Evolutionary conservation across 2,329 filamentous ascomycete genomes (phyloP), one percentile per base, ranked within the genome.

Genomic region (Microdochium paspali): DNA sequence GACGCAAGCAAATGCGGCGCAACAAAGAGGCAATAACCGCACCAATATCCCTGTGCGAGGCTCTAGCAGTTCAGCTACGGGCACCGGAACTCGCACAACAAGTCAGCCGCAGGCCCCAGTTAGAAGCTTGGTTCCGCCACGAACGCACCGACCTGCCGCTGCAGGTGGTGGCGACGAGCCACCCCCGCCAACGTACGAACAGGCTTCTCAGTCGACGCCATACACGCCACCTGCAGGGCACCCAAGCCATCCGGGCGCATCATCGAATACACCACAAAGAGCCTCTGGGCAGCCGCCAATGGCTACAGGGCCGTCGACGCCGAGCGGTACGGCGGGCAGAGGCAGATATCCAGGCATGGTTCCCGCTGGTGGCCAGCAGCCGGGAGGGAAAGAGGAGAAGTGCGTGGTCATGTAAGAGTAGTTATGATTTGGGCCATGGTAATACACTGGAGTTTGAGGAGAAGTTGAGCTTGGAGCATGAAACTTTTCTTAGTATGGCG

Each of bases 161-260:
- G 65, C 66, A 7, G 65, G 58, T 4, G 59, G 62, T 2, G 75
- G 77, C 3, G 75, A 78, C n/a, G n/a, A n/a, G n/a, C n/a, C n/a
- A 25, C 74, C 75, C 5, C 77, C 77, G 39, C 77, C 77, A 1
- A 73, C 74, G 10, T 80, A 80, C 54, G 77, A 80, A 59, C 74
- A 80, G 58, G 75, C 77, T 3, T 69, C 75, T 18, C 71, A 72
- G 47, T 67, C 72, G 46, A 62, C 66, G 9, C 69, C 73, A 3
- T 80, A 79, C 51, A 63, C 71, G 10, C 77, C 77, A 21, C 74
- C 75, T 0, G 57, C 66, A 3, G 76, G 74, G 18, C 71, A 79
- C 45, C 74, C 73, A 0, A 72, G 61, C 35, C 73, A 78, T 51
- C 66, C 70, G 9, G 58, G 59, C 4, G 75, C 71, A 52, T 66